Percentiles rank a stretch among this genome's conserved stretches.
Evolutionary conservation across 2,329 filamentous ascomycete genomes (phyloP).

Genomic region (Endocalyx cinctus): DNA sequence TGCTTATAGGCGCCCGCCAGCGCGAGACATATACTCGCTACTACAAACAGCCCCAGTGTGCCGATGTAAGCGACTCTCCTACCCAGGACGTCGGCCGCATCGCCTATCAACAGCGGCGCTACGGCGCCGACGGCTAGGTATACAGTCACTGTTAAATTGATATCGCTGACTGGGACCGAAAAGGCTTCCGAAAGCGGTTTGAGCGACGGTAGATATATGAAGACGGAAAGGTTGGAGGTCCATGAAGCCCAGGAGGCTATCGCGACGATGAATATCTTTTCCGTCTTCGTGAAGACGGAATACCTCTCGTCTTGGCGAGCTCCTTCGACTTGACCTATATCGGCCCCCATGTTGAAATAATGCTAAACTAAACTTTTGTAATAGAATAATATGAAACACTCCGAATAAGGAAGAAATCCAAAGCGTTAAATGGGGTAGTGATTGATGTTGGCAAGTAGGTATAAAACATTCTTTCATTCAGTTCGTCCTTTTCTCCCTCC

Average conservation of each 20-base stretch:
- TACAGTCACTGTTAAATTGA: slow-evolving; percentile 4
- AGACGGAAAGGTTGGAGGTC: slow-evolving; percentile 1
- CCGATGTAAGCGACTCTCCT: slow-evolving; percentile 1
- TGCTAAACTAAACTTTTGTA: no score
- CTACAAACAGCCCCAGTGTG: slow-evolving; percentile 3
- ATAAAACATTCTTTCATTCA: no score
- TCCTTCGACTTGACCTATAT: no score
- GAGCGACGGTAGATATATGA: slow-evolving; percentile 2
- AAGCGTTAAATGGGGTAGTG: no score
- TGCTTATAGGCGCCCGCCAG: slow-evolving; percentile 1
- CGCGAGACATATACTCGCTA: slow-evolving; percentile 3
- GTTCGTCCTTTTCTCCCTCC: no score
- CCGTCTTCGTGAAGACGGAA: not conserved
- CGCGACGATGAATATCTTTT: slow-evolving; percentile 1
- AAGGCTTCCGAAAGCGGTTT: not conserved
- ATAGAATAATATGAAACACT: no score
- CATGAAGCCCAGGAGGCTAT: slow-evolving; percentile 1
- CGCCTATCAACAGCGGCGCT: slow-evolving; percentile 2
- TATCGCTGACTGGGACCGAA: not conserved
- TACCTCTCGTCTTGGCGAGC: slow-evolving; percentile 1
- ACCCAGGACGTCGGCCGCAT: slow-evolving; percentile 3
- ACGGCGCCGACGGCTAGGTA: slow-evolving; percentile 5
- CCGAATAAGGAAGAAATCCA: no score
- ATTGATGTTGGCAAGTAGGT: no score
- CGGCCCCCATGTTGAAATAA: no score